phyloP scores from a whole-genome alignment of 2,329 filamentous ascomycete species.

The Curvularia spicifera region DNA sequence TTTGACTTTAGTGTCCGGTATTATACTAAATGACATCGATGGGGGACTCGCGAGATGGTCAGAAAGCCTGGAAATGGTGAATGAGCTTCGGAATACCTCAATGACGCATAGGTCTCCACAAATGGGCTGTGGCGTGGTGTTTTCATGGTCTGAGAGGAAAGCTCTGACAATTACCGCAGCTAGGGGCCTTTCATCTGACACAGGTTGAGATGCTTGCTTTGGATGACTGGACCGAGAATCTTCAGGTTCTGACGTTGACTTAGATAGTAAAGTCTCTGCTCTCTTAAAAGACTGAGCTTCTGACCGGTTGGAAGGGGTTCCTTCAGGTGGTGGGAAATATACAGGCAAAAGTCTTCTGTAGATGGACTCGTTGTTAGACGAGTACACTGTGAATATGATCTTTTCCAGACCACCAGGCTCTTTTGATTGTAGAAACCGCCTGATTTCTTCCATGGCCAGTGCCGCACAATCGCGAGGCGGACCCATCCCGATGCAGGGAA shows the following conservation, averaged over 20 bases:
- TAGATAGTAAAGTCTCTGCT: neutral
- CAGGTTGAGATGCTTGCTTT: neutral
- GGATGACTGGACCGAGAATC: neutral
- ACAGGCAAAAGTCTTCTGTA: slow-evolving; percentile 43
- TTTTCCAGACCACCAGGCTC: slow-evolving; percentile 34
- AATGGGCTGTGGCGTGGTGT: neutral
- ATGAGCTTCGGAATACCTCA: neutral
- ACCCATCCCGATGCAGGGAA: slow-evolving; percentile 44
- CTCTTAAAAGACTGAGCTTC: neutral
- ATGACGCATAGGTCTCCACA: neutral
- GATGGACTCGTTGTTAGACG: slow-evolving; percentile 38
- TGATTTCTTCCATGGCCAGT: slow-evolving; percentile 44
- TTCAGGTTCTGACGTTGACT: neutral
- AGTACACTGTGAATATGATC: slow-evolving; percentile 41
- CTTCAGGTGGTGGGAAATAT: slow-evolving; percentile 39
- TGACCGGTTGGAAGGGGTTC: slow-evolving; percentile 21
- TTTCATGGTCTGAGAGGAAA: neutral
- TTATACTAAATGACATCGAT: neutral
- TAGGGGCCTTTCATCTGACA: neutral
- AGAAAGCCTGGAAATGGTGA: neutral
- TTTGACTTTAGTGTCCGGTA: neutral
- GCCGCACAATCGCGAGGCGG: slow-evolving; percentile 38
- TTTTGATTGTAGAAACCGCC: slow-evolving; percentile 37
- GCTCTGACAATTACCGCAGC: neutral
- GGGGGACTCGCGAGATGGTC: neutral